Evolutionary conservation across 305 asterid genomes (phyloP).

Genomic region (Andrographis paniculata): DNA sequence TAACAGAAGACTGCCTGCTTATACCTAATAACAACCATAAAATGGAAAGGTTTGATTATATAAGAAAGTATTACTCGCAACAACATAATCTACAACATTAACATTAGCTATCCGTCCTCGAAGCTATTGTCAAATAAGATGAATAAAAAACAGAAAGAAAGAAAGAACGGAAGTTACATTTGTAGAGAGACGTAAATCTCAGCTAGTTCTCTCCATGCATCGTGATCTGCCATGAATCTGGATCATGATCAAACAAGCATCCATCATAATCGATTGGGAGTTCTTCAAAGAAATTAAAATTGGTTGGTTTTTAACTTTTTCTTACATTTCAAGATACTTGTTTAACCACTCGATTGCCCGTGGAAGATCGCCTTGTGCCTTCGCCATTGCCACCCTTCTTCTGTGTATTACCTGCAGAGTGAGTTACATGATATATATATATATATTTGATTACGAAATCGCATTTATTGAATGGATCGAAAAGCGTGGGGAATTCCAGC

Average conservation of each 20-base stretch:
- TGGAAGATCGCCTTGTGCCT: slow-evolving; percentile 84
- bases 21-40: slow-evolving; percentile 47
- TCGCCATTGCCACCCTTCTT: slow-evolving; percentile 86
- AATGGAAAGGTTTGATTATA: not conserved
- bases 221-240: slow-evolving; percentile 99
- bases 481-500: too few relatives aligned
- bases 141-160: slow-evolving; percentile 8
- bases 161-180: slow-evolving; percentile 48
- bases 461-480: too few relatives aligned
- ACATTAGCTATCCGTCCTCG: not conserved
- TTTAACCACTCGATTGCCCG: slow-evolving; percentile 74
- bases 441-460: not conserved
- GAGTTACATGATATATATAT: slow-evolving; percentile 12
- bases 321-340: slow-evolving; percentile 94
- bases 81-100: not conserved
- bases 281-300: slow-evolving; percentile 12
- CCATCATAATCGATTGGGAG: not conserved
- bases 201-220: slow-evolving; percentile 99
- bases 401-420: slow-evolving; percentile 67
- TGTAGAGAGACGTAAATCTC: slow-evolving; percentile 85
- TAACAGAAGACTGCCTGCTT: slow-evolving; percentile 95
- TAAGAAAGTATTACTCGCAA: not conserved
- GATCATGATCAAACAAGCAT: slow-evolving; percentile 11
- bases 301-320: slow-evolving; percentile 12
- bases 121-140: not conserved